Conservation (phyloP, 73 alveolate genomes). For the Uronychia binucleata region DNA sequence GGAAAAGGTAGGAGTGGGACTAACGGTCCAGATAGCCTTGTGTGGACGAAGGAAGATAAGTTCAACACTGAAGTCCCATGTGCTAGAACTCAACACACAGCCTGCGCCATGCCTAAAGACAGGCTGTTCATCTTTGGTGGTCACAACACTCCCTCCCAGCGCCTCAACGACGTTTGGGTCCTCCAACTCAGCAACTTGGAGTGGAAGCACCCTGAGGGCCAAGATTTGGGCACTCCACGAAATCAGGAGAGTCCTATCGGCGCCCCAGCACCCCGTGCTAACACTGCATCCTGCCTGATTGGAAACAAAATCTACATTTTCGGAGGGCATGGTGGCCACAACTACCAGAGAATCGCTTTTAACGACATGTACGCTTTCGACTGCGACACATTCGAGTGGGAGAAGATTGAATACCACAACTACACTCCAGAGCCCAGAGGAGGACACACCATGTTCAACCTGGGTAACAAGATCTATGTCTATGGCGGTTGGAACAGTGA, state of each 20-base stretch:
- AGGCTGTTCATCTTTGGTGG: slow-evolving; percentile 90
- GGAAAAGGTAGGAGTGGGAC: slow-evolving; percentile 61
- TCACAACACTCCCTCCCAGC: slow-evolving; percentile 61
- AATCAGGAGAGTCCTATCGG: slow-evolving; percentile 78
- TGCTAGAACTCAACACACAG: slow-evolving; percentile 85
- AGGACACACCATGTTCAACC: slow-evolving; percentile 92
- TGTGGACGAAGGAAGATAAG: slow-evolving; percentile 76
- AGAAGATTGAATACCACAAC: slow-evolving; percentile 78
- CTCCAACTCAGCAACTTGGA: slow-evolving; percentile 54
- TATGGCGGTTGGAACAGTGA: slow-evolving; percentile 98
- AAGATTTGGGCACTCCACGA: slow-evolving; percentile 78
- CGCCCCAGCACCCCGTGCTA: slow-evolving; percentile 98
- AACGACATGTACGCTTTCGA: slow-evolving; percentile 95
- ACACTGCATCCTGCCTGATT: slow-evolving; percentile 87
- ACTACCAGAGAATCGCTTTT: slow-evolving; percentile 93
- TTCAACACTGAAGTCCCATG: slow-evolving; percentile 69
- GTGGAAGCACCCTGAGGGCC: slow-evolving; percentile 81
- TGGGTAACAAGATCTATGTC: slow-evolving; percentile 80
- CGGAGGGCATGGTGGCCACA: slow-evolving; percentile 99
- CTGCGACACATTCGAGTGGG: slow-evolving; percentile 91
- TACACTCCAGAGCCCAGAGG: slow-evolving; percentile 97
- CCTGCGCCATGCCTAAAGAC: slow-evolving; percentile 76
- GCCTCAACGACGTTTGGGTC: slow-evolving; percentile 83
- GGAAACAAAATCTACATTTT: slow-evolving; percentile 92
- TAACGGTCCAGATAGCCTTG: slow-evolving; percentile 29